Evolutionary conservation across 2,329 filamentous ascomycete genomes (phyloP).

Genomic region (Gnomoniopsis smithogilvyi): DNA sequence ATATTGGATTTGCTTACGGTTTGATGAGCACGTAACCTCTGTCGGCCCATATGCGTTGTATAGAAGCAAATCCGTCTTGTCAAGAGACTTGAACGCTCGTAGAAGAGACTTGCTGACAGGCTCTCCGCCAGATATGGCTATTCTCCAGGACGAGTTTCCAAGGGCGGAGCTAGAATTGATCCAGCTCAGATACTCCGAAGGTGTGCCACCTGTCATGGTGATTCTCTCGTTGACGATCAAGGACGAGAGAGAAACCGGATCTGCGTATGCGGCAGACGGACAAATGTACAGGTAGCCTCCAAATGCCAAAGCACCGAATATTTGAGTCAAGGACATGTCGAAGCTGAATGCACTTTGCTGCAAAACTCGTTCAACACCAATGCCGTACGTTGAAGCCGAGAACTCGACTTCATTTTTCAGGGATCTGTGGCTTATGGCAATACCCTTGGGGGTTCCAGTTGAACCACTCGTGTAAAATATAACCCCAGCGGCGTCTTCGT

Average conservation of each 20-base stretch:
- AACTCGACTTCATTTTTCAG: slow-evolving; percentile 20
- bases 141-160: slow-evolving; percentile 23
- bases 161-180: slow-evolving; percentile 21
- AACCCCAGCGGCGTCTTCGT: slow-evolving; percentile 15
- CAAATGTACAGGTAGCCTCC: slow-evolving; percentile 32
- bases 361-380: slow-evolving; percentile 24
- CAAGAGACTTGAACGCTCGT: neutral
- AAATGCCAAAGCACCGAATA: slow-evolving; percentile 27
- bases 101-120: neutral
- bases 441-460: slow-evolving; percentile 32
- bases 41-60: slow-evolving; percentile 20
- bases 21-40: slow-evolving; percentile 15
- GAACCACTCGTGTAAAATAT: slow-evolving; percentile 25
- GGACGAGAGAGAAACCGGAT: slow-evolving; percentile 28
- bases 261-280: slow-evolving; percentile 25
- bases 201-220: slow-evolving; percentile 30
- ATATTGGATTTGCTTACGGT: neutral
- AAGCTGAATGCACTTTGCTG: slow-evolving; percentile 34
- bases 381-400: slow-evolving; percentile 11
- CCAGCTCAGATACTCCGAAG: slow-evolving; percentile 31
- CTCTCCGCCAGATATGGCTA: slow-evolving; percentile 32
- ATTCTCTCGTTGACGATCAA: slow-evolving; percentile 29
- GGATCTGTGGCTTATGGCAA: slow-evolving; percentile 21
- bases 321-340: slow-evolving; percentile 30
- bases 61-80: neutral